Conservation (phyloP, 192 early-diverging fungal genomes). For the Coemansia sp. region DNA sequence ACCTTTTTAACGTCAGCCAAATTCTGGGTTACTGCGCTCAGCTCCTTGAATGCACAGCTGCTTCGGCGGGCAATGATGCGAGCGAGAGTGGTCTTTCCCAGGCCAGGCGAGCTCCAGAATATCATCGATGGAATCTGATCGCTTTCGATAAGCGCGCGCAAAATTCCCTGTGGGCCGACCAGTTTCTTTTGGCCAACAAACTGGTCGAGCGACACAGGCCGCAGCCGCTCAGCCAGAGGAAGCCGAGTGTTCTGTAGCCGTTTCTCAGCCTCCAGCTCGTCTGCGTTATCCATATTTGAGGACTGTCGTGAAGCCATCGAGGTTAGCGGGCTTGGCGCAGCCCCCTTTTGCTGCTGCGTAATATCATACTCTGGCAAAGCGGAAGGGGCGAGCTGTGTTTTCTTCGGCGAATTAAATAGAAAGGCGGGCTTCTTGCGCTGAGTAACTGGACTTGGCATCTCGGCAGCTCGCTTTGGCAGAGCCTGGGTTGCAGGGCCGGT, state of each 20-base stretch:
- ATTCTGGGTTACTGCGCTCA: conserved; percentile 60
- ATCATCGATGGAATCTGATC: conserved; percentile 75
- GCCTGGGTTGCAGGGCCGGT: not conserved
- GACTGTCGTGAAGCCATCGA: not conserved
- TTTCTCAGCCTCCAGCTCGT: conserved; percentile 10
- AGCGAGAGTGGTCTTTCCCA: conserved; percentile 65
- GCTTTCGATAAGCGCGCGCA: conserved; percentile 64
- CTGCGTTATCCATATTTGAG: not conserved
- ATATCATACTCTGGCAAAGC: not conserved
- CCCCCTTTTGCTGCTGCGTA: not conserved
- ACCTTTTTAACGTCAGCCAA: conserved; percentile 64
- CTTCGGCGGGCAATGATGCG: conserved; percentile 56
- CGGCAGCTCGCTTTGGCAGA: conserved; percentile 6
- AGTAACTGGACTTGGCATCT: not conserved
- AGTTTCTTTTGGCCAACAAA: conserved; percentile 74
- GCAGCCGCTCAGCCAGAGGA: conserved; percentile 49
- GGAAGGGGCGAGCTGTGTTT: not conserved
- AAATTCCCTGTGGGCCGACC: conserved; percentile 62
- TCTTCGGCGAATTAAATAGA: not conserved
- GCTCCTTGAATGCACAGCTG: conserved; percentile 45
- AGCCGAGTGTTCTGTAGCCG: conserved; percentile 24
- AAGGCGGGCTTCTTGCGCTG: conserved; percentile 7
- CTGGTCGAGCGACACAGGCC: conserved; percentile 57
- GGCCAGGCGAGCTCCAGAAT: conserved; percentile 69
- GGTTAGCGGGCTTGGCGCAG: not conserved